phyloP scores from a whole-genome alignment of 169 alveolate genomes.

The Eimeria sp. region DNA sequence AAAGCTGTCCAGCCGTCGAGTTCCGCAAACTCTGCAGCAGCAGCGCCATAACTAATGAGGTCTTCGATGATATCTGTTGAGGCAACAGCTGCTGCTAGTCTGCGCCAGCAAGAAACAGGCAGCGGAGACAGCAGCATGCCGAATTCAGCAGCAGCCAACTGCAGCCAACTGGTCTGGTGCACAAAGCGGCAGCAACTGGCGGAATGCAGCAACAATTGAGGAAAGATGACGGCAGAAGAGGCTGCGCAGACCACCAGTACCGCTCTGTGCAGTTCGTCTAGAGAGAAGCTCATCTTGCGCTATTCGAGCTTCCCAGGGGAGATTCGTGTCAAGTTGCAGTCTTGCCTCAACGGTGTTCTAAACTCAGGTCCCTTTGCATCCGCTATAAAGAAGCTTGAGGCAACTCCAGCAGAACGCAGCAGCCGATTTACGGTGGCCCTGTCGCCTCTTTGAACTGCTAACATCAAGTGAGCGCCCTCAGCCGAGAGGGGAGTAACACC shows the following conservation, averaged over 20 bases:
- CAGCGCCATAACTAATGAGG: background rate
- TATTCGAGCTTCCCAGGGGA: background rate
- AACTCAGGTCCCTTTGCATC: conserved; percentile 16
- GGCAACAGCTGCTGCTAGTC: conserved; percentile 42
- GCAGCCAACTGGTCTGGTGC: background rate
- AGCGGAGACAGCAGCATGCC: background rate
- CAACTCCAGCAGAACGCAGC: conserved; percentile 3
- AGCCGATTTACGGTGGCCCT: background rate
- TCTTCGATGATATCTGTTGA: conserved; percentile 5
- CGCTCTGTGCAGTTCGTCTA: background rate
- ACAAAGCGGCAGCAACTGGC: background rate
- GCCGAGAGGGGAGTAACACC: conserved; percentile 17
- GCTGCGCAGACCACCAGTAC: background rate
- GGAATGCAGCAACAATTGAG: conserved; percentile 7
- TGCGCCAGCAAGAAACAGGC: background rate
- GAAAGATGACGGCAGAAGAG: background rate
- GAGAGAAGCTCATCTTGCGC: background rate
- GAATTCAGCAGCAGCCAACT: background rate
- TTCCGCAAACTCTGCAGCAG: conserved; percentile 13
- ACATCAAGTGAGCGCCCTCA: conserved; percentile 4
- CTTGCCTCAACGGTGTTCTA: conserved; percentile 58
- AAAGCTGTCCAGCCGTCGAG: conserved; percentile 51
- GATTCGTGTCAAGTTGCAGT: background rate
- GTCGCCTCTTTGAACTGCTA: background rate
- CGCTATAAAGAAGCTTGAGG: conserved; percentile 3